A percentile compares a stretch with the other conserved stretches of the same genome.
Conservation (phyloP, 305 asterid genomes). For the Fraxinus ornus region DNA sequence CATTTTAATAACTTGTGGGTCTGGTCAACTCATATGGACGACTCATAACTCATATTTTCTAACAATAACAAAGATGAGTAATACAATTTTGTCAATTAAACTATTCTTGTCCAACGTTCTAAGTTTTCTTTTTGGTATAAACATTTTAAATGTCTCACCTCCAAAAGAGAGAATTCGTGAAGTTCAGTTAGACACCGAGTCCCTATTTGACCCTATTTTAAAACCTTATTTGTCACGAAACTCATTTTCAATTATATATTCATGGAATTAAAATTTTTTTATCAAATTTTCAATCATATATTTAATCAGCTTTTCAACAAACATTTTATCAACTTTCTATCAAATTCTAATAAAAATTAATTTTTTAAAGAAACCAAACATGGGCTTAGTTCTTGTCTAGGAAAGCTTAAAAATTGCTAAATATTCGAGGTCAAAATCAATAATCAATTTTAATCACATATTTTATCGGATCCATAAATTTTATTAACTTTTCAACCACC, state of each 20-base stretch:
- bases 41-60: too few species aligned
- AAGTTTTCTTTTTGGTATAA: not conserved
- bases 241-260: too few species aligned
- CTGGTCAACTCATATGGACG: too few species aligned
- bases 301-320: too few species aligned
- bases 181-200: not conserved
- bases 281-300: too few species aligned
- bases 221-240: too few species aligned
- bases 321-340: not conserved
- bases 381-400: not conserved
- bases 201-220: not conserved
- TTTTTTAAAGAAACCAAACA: too few species aligned
- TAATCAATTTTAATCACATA: too few species aligned
- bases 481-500: not conserved
- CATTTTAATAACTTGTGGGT: too few species aligned
- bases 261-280: not conserved
- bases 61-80: not conserved
- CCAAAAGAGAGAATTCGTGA: not conserved
- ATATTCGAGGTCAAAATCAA: not conserved
- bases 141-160: not conserved
- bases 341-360: too few species aligned
- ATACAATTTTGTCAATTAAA: not conserved
- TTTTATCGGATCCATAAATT: not conserved
- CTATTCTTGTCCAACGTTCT: not conserved
- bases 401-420: not conserved